Evolutionary conservation across 202 grass and related monocot genomes (phyloP).

Genomic region (Tripidium arundinaceum): DNA sequence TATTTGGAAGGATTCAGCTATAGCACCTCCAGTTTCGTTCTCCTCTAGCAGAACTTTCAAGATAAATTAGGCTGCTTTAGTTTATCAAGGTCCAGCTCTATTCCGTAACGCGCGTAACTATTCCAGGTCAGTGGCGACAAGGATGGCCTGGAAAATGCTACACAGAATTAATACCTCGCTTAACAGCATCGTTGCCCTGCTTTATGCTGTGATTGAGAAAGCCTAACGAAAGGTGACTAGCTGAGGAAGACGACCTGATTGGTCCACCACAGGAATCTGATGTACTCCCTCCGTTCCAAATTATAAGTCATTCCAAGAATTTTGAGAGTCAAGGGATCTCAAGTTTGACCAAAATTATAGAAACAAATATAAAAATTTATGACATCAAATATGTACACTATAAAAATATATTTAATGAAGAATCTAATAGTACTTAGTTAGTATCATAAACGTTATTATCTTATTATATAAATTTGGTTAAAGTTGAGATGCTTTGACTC

Average conservation of each 20-base stretch:
- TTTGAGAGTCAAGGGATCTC: no score
- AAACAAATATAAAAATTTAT: no score
- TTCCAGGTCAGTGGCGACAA: constrained; percentile 9
- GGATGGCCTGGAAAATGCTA: constrained; percentile 9
- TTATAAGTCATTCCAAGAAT: no score
- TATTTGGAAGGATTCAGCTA: background rate
- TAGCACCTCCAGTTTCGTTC: background rate
- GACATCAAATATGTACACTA: no score
- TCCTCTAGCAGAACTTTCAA: background rate
- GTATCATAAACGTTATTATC: no score
- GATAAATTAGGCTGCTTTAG: background rate
- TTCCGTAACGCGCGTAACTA: background rate
- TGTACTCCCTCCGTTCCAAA: no score
- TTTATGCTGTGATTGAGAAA: constrained; percentile 28
- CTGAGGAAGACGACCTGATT: background rate
- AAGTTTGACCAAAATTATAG: no score
- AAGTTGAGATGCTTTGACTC: no score
- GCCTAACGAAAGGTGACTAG: constrained; percentile 1
- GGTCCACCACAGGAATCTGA: constrained; percentile 20
- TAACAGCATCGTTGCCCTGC: background rate
- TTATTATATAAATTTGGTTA: no score
- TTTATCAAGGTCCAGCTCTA: background rate
- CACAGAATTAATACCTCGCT: constrained; percentile 7
- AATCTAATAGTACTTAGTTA: no score
- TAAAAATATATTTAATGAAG: no score